Base-by-base conservation (phyloP, 2,329 filamentous ascomycete genomes). In the Beauveria bassiana region DNA sequence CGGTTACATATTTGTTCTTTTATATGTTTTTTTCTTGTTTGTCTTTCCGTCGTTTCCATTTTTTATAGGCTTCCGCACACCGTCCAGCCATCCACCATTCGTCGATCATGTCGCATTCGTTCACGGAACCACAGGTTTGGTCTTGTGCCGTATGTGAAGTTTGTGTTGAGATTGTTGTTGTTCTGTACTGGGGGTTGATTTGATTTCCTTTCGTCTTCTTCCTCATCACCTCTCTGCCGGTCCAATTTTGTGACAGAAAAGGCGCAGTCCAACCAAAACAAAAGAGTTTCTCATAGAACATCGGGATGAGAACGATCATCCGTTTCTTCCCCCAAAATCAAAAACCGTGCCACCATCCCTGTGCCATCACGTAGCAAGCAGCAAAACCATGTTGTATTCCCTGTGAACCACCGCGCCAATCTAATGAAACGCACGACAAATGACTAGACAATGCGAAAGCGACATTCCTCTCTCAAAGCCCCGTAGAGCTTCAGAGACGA, bases 391-490 rank as follows among this genome's bases (percentile, higher is more conserved):
- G 74, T 47, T 54, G 59, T 77, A 73, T 77, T 76, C 75, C 78
- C 72, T 74, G 71, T 76, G 75, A 78, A 79, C 78, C 77, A 75
- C 77, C 78, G 75, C 78, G 78, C 78, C 78, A 78, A 79, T 80
- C 78, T 80, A 79, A 78, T 78, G 76, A 77, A 79, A 75, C 74
- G 75, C 77, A 75, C 75, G 75, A 79, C 74, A 78, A 78, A 75
- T 72, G 69, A 71, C 70, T 40, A 74, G 73, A 76, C 75, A 73
- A 73, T 74, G 72, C 71, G 70, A 73, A 74, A 69, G 50, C 31
- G 24, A 50, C 42, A 20, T 38, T 22, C 26, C 14, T 28, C 40
- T 40, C 50, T 38, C 20, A 16, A 26, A n/a, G 31, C 20, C 26
- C 50, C 50, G 49, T 51, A 28, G 38, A 24, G 22, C 14, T n/a